A percentile compares a stretch with the other conserved stretches of the same genome.
phyloP scores from a whole-genome alignment of 1,284 basidiomycete species.

The Xerocomus amazonicus region DNA sequence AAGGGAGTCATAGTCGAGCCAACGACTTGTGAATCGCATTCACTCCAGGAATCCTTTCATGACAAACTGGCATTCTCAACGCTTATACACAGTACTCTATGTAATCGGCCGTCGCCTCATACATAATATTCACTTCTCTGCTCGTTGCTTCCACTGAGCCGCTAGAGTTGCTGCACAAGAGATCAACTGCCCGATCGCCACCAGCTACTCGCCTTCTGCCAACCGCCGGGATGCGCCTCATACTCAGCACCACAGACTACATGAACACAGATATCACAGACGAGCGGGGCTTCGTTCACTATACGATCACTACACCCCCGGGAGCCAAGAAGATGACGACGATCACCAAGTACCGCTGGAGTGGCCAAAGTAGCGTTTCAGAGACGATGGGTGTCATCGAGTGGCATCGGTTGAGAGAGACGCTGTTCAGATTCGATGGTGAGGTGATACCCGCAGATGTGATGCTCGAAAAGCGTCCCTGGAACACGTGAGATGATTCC shows the following conservation, averaged over 20 bases:
- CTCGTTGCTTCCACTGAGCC: neutral
- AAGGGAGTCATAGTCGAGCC: too few relatives aligned
- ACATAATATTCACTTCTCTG: neutral
- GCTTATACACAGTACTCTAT: too few relatives aligned
- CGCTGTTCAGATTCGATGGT: constrained; percentile 21
- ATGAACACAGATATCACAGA: constrained; percentile 25
- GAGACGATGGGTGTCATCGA: constrained; percentile 28
- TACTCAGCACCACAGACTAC: constrained; percentile 17
- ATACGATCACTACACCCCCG: constrained; percentile 20
- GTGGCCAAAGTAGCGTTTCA: constrained; percentile 6
- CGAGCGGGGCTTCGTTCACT: constrained; percentile 22
- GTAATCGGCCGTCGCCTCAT: too few relatives aligned
- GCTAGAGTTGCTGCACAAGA: too few relatives aligned
- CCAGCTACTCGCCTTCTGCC: neutral
- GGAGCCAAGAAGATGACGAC: constrained; percentile 23
- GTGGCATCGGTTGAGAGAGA: constrained; percentile 20
- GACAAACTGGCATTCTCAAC: too few relatives aligned
- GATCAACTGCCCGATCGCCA: too few relatives aligned
- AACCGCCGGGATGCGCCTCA: constrained; percentile 14
- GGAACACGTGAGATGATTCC: constrained; percentile 12
- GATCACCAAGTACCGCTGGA: constrained; percentile 26
- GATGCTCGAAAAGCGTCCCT: constrained; percentile 16
- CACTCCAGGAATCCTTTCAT: too few relatives aligned
- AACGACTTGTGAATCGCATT: too few relatives aligned
- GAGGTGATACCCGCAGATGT: neutral